Evolutionary conservation across 2,329 filamentous ascomycete genomes (phyloP).

Genomic region (Diaporthe sp.): DNA sequence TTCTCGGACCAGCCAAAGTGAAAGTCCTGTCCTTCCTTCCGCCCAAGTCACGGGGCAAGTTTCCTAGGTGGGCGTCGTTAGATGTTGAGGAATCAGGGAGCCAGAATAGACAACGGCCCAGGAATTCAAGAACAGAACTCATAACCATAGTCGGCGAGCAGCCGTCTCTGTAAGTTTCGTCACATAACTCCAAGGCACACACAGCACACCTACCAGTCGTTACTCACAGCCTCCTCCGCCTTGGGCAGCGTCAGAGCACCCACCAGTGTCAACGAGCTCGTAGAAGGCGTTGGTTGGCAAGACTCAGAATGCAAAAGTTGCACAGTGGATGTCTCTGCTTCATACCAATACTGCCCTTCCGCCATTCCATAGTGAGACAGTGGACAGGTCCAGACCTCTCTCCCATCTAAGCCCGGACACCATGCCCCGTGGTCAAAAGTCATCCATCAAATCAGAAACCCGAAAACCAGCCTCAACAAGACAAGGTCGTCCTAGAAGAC

Average conservation of each 20-base stretch:
- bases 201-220: neutral
- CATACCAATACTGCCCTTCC: no score
- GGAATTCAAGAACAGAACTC: neutral
- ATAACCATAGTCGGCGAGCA: no score
- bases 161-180: no score
- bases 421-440: neutral
- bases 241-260: neutral
- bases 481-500: no score
- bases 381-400: no score
- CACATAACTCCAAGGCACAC: neutral
- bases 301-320: accelerated
- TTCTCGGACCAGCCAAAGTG: neutral
- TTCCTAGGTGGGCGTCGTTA: no score
- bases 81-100: neutral
- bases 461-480: no score
- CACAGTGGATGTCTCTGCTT: neutral
- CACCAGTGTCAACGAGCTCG: neutral
- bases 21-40: neutral
- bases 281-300: neutral
- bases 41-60: neutral
- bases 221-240: neutral
- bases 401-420: neutral
- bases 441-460: neutral
- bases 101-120: neutral
- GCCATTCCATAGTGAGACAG: neutral